phyloP scores from a whole-genome alignment of 169 alveolate genomes.

The Cryptosporidium andersoni region DNA sequence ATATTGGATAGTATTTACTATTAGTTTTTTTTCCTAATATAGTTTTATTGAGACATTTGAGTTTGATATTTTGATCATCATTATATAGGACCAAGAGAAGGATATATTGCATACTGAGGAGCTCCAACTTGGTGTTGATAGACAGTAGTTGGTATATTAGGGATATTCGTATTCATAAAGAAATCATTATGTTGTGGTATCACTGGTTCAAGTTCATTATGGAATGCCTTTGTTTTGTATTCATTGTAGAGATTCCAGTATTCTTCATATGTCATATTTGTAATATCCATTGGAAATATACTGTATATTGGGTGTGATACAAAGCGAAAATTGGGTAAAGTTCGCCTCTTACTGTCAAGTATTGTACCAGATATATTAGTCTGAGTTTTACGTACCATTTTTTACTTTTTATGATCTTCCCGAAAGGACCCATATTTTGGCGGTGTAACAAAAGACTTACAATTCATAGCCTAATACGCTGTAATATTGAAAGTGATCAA shows the following conservation, averaged over 20 bases:
- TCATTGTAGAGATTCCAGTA: conserved; percentile 31
- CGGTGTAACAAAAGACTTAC: too few species aligned
- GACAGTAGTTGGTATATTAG: not conserved
- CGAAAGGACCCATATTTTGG: too few species aligned
- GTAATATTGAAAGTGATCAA: too few species aligned
- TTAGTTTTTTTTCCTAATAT: not conserved
- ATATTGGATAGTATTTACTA: conserved; percentile 6
- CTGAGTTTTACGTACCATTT: not conserved
- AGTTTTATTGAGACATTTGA: not conserved
- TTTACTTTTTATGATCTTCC: too few species aligned
- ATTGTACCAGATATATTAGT: conserved; percentile 6
- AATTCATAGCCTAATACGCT: too few species aligned
- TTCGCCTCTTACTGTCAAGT: conserved; percentile 48
- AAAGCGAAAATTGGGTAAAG: conserved; percentile 38
- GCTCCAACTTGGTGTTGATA: not conserved
- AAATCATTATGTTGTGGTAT: conserved; percentile 1
- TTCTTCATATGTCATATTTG: conserved; percentile 52
- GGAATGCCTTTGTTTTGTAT: conserved; percentile 60
- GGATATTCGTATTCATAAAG: not conserved
- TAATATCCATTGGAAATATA: conserved; percentile 60
- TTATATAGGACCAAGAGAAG: not conserved
- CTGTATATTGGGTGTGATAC: conserved; percentile 43
- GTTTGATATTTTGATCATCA: too few species aligned
- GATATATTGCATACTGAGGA: not conserved
- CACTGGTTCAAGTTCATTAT: conserved; percentile 17